Evolutionary conservation across 2,329 filamentous ascomycete species (phyloP).

Genomic region (Cercospora berteroae): DNA sequence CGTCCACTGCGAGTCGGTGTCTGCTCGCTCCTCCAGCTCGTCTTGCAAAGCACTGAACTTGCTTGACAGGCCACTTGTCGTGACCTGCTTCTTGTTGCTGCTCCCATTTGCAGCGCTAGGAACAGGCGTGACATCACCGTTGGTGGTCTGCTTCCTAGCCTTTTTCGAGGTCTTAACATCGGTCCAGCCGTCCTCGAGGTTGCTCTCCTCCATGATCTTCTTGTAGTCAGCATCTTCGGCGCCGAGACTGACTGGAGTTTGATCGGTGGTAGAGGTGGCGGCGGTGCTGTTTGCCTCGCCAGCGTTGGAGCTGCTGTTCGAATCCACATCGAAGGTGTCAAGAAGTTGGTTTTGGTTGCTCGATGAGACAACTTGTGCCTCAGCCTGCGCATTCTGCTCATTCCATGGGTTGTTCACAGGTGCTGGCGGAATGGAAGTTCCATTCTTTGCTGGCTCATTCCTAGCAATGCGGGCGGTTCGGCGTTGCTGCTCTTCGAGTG

Average conservation of each 20-base stretch:
- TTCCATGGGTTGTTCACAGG: slow-evolving; percentile 55
- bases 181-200: slow-evolving; percentile 58
- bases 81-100: slow-evolving; percentile 15
- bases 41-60: slow-evolving; percentile 1
- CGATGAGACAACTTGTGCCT: slow-evolving; percentile 9
- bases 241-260: slow-evolving; percentile 40
- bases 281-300: slow-evolving; percentile 38
- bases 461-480: slow-evolving; percentile 78
- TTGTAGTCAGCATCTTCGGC: slow-evolving; percentile 63
- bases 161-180: slow-evolving; percentile 57
- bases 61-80: slow-evolving; percentile 10
- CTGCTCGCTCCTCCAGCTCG: slow-evolving; percentile 1
- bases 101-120: slow-evolving; percentile 10
- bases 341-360: slow-evolving; percentile 39
- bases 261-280: slow-evolving; percentile 42
- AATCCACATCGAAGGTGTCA: slow-evolving; percentile 51
- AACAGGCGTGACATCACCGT: slow-evolving; percentile 22
- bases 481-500: slow-evolving; percentile 76
- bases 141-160: slow-evolving; percentile 44
- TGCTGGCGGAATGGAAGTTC: slow-evolving; percentile 52
- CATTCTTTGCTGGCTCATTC: slow-evolving; percentile 79
- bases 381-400: slow-evolving; percentile 30
- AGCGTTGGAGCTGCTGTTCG: slow-evolving; percentile 42
- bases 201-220: slow-evolving; percentile 47
- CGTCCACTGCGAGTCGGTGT: background rate